Base-by-base conservation (phyloP, 805 yeast species). In the Spathaspora sp. region DNA sequence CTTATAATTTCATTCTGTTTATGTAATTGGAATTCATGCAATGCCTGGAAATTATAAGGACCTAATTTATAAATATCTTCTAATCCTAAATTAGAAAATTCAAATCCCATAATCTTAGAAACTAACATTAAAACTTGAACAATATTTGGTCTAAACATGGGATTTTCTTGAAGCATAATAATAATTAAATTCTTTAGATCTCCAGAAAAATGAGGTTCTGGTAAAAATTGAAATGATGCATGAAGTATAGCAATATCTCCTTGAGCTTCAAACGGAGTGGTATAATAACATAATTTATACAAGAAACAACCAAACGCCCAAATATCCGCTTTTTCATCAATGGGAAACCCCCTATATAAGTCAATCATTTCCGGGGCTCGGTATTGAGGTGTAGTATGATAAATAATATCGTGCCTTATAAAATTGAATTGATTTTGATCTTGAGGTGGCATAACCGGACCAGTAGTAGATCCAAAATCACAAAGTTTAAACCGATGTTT, bases 311-410 rank as follows among this genome's bases (percentile, higher is more conserved):
- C 99, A 46, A 93, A 72, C 0, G 99, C 99, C 99, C 99, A 93
- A 46, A 93, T 88, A 69, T 93, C 99, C 7, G 93, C 79, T 67
- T 90, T 90, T 61, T 92, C 96, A 67, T 93, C 94, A 42, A 93
- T 87, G 1, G 97, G 94, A 46, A 83, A 72, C 6, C 91, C 88
- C 46, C 90, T 75, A 64, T 86, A 86, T 23, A 92, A 76, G 68
- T 93, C 97, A 51, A 93, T 81, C 98, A 93, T 94, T 65, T 93
- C 99, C 0, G 99, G 99, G 0, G 96, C 78, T 56, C 99, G 76
- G 65, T 93, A 93, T 67, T 94, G 99, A 14, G 97, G 96, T 3
- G 99, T 93, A 0, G 99, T 93, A 63, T 93, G 96, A 56, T 85
- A 83, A 61, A 89, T 80, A 51, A 93, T 83, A 65, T 93, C 97